Evolutionary conservation across 257 asterid species (phyloP).

Genomic region (Solanum piurae): DNA sequence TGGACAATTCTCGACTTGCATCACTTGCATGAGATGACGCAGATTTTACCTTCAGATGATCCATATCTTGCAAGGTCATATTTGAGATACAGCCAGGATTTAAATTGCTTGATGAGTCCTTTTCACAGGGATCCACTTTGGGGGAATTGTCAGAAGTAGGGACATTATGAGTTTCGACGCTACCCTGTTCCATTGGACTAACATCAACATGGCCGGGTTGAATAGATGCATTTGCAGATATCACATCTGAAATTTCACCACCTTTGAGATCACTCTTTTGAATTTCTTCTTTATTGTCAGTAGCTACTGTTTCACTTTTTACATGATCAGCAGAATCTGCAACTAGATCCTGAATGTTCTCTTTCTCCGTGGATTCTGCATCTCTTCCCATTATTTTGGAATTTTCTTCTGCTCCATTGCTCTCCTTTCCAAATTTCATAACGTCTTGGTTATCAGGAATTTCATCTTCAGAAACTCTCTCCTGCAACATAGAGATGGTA

Average conservation of each 20-base stretch:
- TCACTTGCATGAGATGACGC: constrained; percentile 31
- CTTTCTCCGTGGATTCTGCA: constrained; percentile 29
- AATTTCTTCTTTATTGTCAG: constrained; percentile 26
- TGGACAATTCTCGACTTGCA: constrained; percentile 40
- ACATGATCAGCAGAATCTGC: constrained; percentile 20
- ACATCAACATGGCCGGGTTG: constrained; percentile 19
- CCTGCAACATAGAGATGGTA: constrained; percentile 66
- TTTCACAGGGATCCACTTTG: constrained; percentile 15
- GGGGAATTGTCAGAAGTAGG: constrained; percentile 26
- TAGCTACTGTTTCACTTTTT: constrained; percentile 27
- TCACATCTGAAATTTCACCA: constrained; percentile 21
- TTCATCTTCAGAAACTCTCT: constrained; percentile 35
- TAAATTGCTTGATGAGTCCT: constrained; percentile 19
- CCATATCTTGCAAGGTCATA: constrained; percentile 30
- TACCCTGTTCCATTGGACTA: constrained; percentile 26
- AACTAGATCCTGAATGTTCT: constrained; percentile 16
- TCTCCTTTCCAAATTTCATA: constrained; percentile 34
- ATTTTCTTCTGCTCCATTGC: constrained; percentile 16
- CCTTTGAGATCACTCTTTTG: constrained; percentile 11
- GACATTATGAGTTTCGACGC: constrained; percentile 7
- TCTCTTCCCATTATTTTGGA: constrained; percentile 8
- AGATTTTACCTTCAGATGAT: constrained; percentile 29
- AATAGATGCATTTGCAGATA: constrained; percentile 18
- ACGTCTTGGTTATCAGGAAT: constrained; percentile 13
- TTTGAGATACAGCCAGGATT: constrained; percentile 19